Base-by-base conservation (phyloP, 2,329 filamentous ascomycete species). In the Fusarium kyushuense region DNA sequence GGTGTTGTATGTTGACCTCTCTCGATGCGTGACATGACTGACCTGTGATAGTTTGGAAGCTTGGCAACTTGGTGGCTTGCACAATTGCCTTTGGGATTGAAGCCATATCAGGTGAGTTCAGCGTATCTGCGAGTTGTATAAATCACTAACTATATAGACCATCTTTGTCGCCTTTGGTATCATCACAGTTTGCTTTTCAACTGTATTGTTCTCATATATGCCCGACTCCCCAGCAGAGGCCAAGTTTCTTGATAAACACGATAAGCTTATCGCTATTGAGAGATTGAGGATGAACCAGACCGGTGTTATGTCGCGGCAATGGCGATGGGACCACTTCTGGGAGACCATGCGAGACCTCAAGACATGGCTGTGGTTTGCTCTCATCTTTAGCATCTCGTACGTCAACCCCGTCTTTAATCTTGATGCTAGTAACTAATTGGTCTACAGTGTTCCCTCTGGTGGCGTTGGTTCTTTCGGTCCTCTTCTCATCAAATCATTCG, bases 161-260 rank as follows among this genome's bases (percentile, higher is more conserved):
- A 78, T 79, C 21, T 78, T 78, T 27, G 71, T 79, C 1, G 79
- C 76, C 29, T 79, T 77, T 32, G 78, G 78, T 1, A 53, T 59
- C 2, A 67, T 81, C 71, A 83, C 84, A 0, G 82, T 87, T 19
- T 83, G 84, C 23, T 78, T 85, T 33, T 76, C 76, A 1, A 48
- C 80, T 0, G 71, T 84, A 14, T 83, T 90, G 7, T 81, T 87
- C 78, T 42, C 84, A 19, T 84, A 85, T 52, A 88, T 91, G 82
- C 89, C 89, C 0, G 89, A 91, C 68, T 89, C 87, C 0, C 89
- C 89, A 0, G 84, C 89, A 71, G 82, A 86, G 23, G 83, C 87
- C 2, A 86, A 83, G 21, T 90, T 89, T 48, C 79, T 90, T 3
- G 80, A 77, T 0, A 81, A 84, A 6, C 79, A 85, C 16, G 87